phyloP scores from a whole-genome alignment of 208 protist genomes.

The Leishmania aethiopica region DNA sequence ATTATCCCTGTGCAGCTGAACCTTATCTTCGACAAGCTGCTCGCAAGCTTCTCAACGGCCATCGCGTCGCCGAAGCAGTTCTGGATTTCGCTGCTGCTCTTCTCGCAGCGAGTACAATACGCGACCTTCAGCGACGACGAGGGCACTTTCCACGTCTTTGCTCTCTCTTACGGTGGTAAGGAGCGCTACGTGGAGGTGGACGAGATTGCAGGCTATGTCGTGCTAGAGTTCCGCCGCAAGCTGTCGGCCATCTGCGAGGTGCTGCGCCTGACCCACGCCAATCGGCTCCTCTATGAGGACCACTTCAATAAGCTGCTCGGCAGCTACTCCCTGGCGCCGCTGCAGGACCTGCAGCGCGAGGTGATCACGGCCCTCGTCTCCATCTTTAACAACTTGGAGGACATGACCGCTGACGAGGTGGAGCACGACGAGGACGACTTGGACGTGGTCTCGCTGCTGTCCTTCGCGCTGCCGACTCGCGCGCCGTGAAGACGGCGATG shows the following conservation, averaged over 20 bases:
- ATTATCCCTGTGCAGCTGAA: slow-evolving; percentile 77
- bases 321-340: slow-evolving; percentile 44
- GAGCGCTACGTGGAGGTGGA: slow-evolving; percentile 77
- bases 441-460: slow-evolving; percentile 70
- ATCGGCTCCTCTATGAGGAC: slow-evolving; percentile 61
- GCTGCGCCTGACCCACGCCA: slow-evolving; percentile 57
- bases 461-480: slow-evolving; percentile 42
- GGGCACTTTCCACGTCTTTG: slow-evolving; percentile 74
- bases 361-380: slow-evolving; percentile 69
- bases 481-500: not conserved
- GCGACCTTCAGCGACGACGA: slow-evolving; percentile 80
- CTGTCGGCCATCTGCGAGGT: slow-evolving; percentile 63
- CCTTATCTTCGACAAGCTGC: slow-evolving; percentile 65
- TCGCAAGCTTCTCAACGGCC: slow-evolving; percentile 72
- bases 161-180: slow-evolving; percentile 61
- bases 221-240: slow-evolving; percentile 72
- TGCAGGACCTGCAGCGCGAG: slow-evolving; percentile 64
- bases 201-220: slow-evolving; percentile 48
- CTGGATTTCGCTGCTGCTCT: slow-evolving; percentile 73
- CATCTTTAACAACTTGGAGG: slow-evolving; percentile 72
- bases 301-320: slow-evolving; percentile 49
- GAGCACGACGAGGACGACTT: slow-evolving; percentile 85
- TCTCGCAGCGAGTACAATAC: slow-evolving; percentile 58
- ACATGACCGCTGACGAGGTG: slow-evolving; percentile 69
- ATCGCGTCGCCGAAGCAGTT: slow-evolving; percentile 64